Conservation (phyloP, 2,329 filamentous ascomycete species). For the Lecanicillium sp. region DNA sequence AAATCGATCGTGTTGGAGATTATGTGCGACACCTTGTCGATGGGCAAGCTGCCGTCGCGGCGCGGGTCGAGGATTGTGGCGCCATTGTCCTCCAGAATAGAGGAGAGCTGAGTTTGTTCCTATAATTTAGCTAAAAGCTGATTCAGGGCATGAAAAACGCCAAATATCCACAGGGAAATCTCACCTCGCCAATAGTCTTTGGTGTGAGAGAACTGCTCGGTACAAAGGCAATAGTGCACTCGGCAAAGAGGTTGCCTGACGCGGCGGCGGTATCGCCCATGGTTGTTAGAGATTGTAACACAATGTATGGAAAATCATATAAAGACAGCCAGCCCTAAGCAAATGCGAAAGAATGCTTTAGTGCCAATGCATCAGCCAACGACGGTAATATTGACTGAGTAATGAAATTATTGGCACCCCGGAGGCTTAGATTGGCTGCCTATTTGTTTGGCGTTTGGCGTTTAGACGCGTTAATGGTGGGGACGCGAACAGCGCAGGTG, state of each 20-base stretch:
- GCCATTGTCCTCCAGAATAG: constrained; percentile 38
- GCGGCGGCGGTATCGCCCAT: constrained; percentile 18
- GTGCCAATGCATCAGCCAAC: background rate
- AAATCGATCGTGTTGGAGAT: constrained; percentile 78
- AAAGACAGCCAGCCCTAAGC: background rate
- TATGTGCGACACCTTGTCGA: constrained; percentile 45
- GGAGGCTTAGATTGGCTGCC: constrained; percentile 7
- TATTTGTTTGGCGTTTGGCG: constrained; percentile 8
- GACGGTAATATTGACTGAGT: background rate
- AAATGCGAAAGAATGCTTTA: no score
- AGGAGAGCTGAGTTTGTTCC: constrained; percentile 26
- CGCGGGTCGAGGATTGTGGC: constrained; percentile 38
- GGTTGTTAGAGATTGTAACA: constrained; percentile 1
- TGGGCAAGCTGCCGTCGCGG: constrained; percentile 38
- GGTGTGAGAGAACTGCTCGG: constrained; percentile 31
- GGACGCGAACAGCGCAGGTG: constrained; percentile 28
- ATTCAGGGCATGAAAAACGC: constrained; percentile 1
- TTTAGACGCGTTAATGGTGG: constrained; percentile 6
- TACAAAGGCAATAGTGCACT: constrained; percentile 38
- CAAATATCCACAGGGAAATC: no score
- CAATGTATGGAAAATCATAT: background rate
- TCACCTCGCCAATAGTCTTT: constrained; percentile 33
- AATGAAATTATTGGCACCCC: constrained; percentile 6
- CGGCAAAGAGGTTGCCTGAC: constrained; percentile 24
- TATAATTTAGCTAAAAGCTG: background rate